Percentiles rank a stretch among this genome's conserved stretches.
These are phyloP conservation scores for Candida railenensis DNA, from an alignment of 805 yeast genomes.

Conservation along the genomic window DNA sequence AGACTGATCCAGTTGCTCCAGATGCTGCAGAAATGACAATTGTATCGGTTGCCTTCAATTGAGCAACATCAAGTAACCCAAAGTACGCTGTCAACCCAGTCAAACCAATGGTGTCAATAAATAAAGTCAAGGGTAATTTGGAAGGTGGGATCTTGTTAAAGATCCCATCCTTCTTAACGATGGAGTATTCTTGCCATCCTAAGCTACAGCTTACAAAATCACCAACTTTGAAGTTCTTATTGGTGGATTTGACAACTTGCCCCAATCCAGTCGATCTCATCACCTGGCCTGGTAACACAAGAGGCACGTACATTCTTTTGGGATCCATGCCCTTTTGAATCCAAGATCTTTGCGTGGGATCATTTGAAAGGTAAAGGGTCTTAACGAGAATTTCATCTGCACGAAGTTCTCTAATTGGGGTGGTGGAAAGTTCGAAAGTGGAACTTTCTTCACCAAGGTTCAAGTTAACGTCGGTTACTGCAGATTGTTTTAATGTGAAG, in stretches of 20 bases:
- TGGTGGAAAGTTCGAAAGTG: conserved; percentile 22
- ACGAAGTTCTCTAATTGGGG: conserved; percentile 11
- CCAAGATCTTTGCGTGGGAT: conserved; percentile 64
- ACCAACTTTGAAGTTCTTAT: conserved; percentile 40
- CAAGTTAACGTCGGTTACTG: conserved; percentile 18
- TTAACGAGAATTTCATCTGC: conserved; percentile 47
- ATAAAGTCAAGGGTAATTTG: conserved; percentile 40
- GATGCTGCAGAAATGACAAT: conserved; percentile 64
- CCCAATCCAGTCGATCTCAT: conserved; percentile 49
- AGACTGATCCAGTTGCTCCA: conserved; percentile 70
- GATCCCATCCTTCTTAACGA: conserved; percentile 27
- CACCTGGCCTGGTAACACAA: conserved; percentile 43
- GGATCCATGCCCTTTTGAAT: conserved; percentile 37
- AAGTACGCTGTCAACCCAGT: conserved; percentile 64
- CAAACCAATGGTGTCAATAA: conserved; percentile 50
- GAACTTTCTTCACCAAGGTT: conserved; percentile 20
- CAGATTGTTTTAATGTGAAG: conserved; percentile 21
- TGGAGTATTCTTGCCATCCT: conserved; percentile 50
- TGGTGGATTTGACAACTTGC: conserved; percentile 48
- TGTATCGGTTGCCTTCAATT: conserved; percentile 34
- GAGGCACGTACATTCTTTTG: conserved; percentile 31
- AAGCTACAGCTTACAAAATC: conserved; percentile 39
- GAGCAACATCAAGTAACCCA: conserved; percentile 51
- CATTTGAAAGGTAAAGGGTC: conserved; percentile 49
- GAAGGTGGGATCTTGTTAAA: conserved; percentile 27